These are phyloP conservation scores for Bipolaris zeicola DNA, from an alignment of 2,329 filamentous ascomycete species.

Conservation along the genomic window DNA sequence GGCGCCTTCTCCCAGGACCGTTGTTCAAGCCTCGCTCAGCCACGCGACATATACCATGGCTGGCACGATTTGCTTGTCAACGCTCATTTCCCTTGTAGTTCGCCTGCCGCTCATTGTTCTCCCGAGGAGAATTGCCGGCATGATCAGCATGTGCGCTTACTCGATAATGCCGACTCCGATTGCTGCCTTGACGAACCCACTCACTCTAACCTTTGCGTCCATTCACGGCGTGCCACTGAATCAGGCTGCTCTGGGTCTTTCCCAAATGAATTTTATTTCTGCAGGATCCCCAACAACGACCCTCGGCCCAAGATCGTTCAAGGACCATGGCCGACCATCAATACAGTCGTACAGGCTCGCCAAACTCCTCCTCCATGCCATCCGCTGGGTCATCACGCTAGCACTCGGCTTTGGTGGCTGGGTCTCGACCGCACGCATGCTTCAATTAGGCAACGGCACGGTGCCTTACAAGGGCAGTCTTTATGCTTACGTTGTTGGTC, in stretches of 20 bases:
- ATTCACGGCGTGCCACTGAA: slow-evolving; percentile 88
- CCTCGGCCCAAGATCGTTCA: slow-evolving; percentile 51
- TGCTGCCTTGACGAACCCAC: slow-evolving; percentile 83
- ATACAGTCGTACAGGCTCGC: slow-evolving; percentile 89
- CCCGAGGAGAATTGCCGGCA: slow-evolving; percentile 72
- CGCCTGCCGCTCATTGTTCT: slow-evolving; percentile 85
- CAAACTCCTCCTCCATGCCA: slow-evolving; percentile 89
- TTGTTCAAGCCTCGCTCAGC: slow-evolving; percentile 79
- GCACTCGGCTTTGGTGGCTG: slow-evolving; percentile 93
- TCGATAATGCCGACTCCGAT: slow-evolving; percentile 85
- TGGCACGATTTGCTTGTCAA: slow-evolving; percentile 88
- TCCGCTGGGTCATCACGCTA: slow-evolving; percentile 87
- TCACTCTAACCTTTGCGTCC: slow-evolving; percentile 89
- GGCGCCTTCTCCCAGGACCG: slow-evolving; percentile 74
- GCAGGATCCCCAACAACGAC: slow-evolving; percentile 75
- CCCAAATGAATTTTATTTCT: slow-evolving; percentile 80
- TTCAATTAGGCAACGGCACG: slow-evolving; percentile 64
- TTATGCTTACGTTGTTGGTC: slow-evolving; percentile 91
- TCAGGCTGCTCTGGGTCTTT: slow-evolving; percentile 77
- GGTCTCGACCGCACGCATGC: slow-evolving; percentile 86
- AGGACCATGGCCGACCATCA: slow-evolving; percentile 52
- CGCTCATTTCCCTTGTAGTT: slow-evolving; percentile 77
- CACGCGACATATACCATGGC: slow-evolving; percentile 88
- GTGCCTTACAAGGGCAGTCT: slow-evolving; percentile 70
- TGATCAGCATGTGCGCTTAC: slow-evolving; percentile 74